phyloP scores from a whole-genome alignment of 441 rosid genomes.

The Bocquillonia castaneifolia region DNA sequence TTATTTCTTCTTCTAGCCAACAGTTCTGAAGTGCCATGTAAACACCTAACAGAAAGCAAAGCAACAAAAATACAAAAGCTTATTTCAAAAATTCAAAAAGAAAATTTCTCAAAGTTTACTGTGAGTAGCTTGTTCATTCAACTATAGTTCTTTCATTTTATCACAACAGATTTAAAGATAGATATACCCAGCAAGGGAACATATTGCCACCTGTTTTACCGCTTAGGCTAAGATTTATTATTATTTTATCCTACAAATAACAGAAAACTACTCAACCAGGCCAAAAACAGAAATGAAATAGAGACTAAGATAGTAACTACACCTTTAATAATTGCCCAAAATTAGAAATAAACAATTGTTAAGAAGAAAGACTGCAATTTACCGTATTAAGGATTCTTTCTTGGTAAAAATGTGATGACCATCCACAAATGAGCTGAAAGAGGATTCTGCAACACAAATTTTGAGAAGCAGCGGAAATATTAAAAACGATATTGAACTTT shows the following conservation, averaged over 20 bases:
- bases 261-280: not conserved
- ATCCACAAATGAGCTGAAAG: conserved; percentile 23
- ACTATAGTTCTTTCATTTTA: not conserved
- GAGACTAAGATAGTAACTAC: not conserved
- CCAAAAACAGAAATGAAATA: not conserved
- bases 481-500: not conserved
- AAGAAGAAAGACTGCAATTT: conserved; percentile 16
- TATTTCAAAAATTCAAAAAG: not conserved
- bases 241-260: not conserved
- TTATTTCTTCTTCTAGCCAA: conserved; percentile 30
- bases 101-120: not conserved
- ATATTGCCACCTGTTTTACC: not conserved
- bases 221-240: not conserved
- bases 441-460: conserved; percentile 34
- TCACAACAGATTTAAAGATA: not conserved
- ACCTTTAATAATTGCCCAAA: not conserved
- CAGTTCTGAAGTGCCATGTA: conserved; percentile 54
- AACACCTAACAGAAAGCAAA: conserved; percentile 37
- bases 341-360: not conserved
- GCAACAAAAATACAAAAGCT: not conserved
- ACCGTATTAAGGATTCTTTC: conserved; percentile 34
- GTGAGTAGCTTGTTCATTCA: not conserved
- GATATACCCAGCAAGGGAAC: not conserved
- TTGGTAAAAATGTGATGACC: conserved; percentile 17
- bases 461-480: conserved; percentile 8